These are phyloP conservation scores for Auriscalpium microsporum DNA, from an alignment of 768 basidiomycete genomes.

Conservation along the genomic window DNA sequence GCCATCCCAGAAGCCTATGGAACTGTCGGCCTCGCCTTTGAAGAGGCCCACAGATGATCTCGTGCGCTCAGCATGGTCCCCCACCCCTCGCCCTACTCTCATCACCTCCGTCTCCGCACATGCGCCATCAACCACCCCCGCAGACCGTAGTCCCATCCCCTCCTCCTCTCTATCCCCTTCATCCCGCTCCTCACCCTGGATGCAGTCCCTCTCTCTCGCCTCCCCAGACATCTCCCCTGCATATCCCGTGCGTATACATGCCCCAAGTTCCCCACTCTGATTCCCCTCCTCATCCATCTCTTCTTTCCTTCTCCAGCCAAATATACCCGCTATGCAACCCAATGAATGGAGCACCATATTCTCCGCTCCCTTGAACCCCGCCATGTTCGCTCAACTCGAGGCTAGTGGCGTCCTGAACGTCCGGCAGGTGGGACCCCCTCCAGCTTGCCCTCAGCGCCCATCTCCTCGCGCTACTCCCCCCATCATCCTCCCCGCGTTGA, in stretches of 20 bases:
- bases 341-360: slow-evolving; percentile 53
- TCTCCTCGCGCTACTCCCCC: slow-evolving; percentile 12
- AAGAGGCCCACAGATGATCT: slow-evolving; percentile 5
- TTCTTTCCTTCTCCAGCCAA: slow-evolving; percentile 16
- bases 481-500: background rate
- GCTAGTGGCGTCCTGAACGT: slow-evolving; percentile 48
- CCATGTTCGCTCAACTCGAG: slow-evolving; percentile 51
- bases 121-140: background rate
- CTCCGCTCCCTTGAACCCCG: slow-evolving; percentile 52
- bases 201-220: slow-evolving; percentile 19
- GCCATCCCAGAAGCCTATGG: slow-evolving; percentile 4
- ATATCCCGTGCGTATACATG: slow-evolving; percentile 8
- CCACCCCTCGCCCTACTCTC: slow-evolving; percentile 20
- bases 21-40: slow-evolving; percentile 7
- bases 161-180: slow-evolving; percentile 13
- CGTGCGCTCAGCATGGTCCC: slow-evolving; percentile 23
- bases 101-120: slow-evolving; percentile 8
- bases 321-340: slow-evolving; percentile 19
- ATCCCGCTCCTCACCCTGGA: slow-evolving; percentile 25
- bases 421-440: slow-evolving; percentile 25
- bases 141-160: slow-evolving; percentile 5
- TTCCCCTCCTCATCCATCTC: slow-evolving; percentile 1
- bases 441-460: slow-evolving; percentile 30
- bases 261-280: background rate
- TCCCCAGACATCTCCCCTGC: slow-evolving; percentile 14